A percentile compares a stretch with the other conserved stretches of the same genome.
phyloP scores from a whole-genome alignment of 2,329 filamentous ascomycete species.

The Parastagonospora avenae region DNA sequence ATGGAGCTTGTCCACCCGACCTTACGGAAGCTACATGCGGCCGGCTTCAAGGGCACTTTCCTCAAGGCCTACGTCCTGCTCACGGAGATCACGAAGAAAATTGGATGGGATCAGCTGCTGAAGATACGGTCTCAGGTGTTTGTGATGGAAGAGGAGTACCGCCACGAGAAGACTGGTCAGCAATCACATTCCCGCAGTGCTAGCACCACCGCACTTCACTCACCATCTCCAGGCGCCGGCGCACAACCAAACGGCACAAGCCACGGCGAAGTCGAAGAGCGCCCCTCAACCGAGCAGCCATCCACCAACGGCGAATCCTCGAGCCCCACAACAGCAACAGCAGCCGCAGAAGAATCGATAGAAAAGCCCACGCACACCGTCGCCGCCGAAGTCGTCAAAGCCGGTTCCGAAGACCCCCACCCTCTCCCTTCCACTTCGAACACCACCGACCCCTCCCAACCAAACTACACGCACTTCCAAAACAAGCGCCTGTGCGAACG shows the following conservation, averaged over 20 bases:
- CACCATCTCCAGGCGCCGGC: slow-evolving; percentile 59
- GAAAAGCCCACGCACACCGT: slow-evolving; percentile 83
- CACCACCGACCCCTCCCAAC: slow-evolving; percentile 55
- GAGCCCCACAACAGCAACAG: slow-evolving; percentile 30
- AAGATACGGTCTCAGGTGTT: slow-evolving; percentile 97
- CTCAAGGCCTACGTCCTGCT: slow-evolving; percentile 91
- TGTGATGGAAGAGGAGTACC: slow-evolving; percentile 99
- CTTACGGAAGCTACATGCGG: slow-evolving; percentile 81
- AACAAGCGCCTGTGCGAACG: slow-evolving; percentile 97
- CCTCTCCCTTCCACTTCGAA: slow-evolving; percentile 48
- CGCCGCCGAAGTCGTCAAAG: slow-evolving; percentile 76
- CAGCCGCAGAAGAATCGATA: slow-evolving; percentile 53
- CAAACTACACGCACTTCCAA: slow-evolving; percentile 87
- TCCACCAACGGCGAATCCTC: slow-evolving; percentile 38
- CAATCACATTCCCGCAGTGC: slow-evolving; percentile 66
- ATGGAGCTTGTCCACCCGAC: slow-evolving; percentile 87
- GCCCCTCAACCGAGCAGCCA: slow-evolving; percentile 25
- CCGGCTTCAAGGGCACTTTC: slow-evolving; percentile 92
- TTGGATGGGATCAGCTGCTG: slow-evolving; percentile 95
- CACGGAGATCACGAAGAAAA: slow-evolving; percentile 94
- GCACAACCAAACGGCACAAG: slow-evolving; percentile 50
- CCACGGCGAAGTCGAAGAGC: slow-evolving; percentile 36
- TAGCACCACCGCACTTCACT: slow-evolving; percentile 78
- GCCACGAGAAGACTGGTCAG: slow-evolving; percentile 70
- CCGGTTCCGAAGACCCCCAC: slow-evolving; percentile 67